phyloP scores from a whole-genome alignment of 441 rosid genomes.

The Jatropha multifida region DNA sequence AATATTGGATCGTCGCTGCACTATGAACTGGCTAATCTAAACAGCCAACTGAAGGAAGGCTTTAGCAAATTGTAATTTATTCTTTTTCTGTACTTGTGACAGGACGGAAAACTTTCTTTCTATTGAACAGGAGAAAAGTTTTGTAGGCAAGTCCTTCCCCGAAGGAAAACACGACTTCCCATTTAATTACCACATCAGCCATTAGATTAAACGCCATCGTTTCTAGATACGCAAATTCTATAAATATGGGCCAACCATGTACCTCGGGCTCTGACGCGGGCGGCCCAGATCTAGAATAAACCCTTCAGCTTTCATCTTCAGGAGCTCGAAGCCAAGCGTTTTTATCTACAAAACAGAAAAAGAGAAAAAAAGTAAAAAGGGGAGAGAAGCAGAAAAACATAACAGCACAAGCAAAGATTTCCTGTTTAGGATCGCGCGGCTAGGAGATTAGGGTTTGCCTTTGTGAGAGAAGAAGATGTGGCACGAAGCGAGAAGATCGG shows the following conservation, averaged over 20 bases:
- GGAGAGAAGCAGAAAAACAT: too few relatives aligned
- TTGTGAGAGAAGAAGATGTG: constrained; percentile 51
- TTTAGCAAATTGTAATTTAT: too few relatives aligned
- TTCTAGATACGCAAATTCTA: background rate
- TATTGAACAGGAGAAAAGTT: too few relatives aligned
- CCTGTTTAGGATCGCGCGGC: background rate
- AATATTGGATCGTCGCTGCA: too few relatives aligned
- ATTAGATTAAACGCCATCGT: background rate
- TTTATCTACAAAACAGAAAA: background rate
- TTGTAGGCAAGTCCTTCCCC: too few relatives aligned
- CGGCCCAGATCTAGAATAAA: constrained; percentile 15
- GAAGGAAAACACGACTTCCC: too few relatives aligned
- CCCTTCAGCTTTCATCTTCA: background rate
- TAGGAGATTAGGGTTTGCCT: constrained; percentile 12
- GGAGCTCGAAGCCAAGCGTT: background rate
- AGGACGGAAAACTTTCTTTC: too few relatives aligned
- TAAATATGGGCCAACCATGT: background rate
- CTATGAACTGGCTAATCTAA: too few relatives aligned
- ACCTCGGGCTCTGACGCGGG: background rate
- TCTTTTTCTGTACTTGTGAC: too few relatives aligned
- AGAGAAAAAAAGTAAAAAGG: too few relatives aligned
- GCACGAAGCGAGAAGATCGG: constrained; percentile 99
- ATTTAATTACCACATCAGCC: too few relatives aligned
- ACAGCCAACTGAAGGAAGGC: too few relatives aligned
- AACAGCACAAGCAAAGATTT: background rate